A percentile compares a stretch with the other conserved stretches of the same genome.
phyloP scores from a whole-genome alignment of 1,284 basidiomycete species.

The Mycena citricolor region DNA sequence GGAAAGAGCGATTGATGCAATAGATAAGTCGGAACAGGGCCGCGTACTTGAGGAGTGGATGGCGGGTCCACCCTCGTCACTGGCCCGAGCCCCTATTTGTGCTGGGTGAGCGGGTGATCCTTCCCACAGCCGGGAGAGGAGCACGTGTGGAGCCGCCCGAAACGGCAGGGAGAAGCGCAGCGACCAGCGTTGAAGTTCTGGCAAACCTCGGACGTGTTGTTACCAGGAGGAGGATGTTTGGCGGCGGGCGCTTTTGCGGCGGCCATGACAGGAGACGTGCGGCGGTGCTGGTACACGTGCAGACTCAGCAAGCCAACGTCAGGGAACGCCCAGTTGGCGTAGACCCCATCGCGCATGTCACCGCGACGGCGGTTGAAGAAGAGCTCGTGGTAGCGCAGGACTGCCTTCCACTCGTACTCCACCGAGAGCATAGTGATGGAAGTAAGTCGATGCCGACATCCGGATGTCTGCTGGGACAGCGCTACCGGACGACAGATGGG shows the following conservation, averaged over 20 bases:
- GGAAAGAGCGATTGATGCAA: conserved; percentile 16
- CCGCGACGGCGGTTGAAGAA: conserved; percentile 32
- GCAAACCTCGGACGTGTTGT: conserved; percentile 2
- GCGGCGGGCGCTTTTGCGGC: too few relatives aligned
- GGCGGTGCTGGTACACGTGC: conserved; percentile 6
- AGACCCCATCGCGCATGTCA: conserved; percentile 29
- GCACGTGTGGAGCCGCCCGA: conserved; percentile 1
- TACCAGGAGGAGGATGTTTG: neutral
- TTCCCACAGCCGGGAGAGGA: too few relatives aligned
- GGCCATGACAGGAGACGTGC: too few relatives aligned
- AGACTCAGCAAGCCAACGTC: conserved; percentile 1
- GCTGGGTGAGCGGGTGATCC: too few relatives aligned
- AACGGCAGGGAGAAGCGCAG: conserved; percentile 1
- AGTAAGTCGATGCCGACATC: conserved; percentile 3
- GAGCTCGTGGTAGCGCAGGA: conserved; percentile 35
- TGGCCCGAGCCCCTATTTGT: too few relatives aligned
- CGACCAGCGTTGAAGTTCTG: conserved; percentile 4
- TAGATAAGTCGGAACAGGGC: conserved; percentile 10
- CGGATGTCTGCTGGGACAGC: conserved; percentile 3
- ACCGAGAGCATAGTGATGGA: conserved; percentile 27
- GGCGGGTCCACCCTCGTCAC: too few relatives aligned
- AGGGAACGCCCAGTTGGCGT: conserved; percentile 1
- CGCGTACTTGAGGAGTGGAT: conserved; percentile 18
- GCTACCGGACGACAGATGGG: conserved; percentile 11
- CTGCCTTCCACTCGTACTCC: conserved; percentile 36